Percentiles rank a stretch among this genome's conserved stretches.
Evolutionary conservation across 202 grass and related monocot genomes (phyloP).

Genomic region (Cymbopogon flexuosus): DNA sequence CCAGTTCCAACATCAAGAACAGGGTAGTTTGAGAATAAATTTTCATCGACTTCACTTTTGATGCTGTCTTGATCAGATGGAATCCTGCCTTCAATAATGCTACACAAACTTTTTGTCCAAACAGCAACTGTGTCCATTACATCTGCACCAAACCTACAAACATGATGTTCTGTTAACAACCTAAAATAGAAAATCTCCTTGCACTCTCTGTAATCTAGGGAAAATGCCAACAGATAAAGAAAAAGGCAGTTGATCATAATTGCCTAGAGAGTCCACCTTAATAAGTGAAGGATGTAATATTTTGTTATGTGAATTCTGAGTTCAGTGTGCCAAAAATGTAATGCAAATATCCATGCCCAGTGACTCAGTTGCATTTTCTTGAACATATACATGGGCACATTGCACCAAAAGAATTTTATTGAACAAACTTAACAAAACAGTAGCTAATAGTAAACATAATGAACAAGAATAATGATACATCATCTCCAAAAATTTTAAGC

Average conservation of each 20-base stretch:
- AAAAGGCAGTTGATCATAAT: conserved; percentile 6
- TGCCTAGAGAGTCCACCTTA: neutral
- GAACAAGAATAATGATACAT: neutral
- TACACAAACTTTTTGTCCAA: conserved; percentile 80
- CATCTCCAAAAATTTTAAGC: neutral
- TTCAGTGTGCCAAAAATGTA: neutral
- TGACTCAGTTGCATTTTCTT: neutral
- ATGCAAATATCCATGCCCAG: neutral
- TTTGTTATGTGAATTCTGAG: neutral
- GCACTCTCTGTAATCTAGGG: neutral
- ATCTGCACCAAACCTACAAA: conserved; percentile 83
- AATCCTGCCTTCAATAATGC: conserved; percentile 32
- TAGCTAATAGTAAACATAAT: neutral
- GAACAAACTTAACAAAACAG: neutral
- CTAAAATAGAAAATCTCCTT: conserved; percentile 10
- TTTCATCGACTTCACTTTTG: conserved; percentile 46
- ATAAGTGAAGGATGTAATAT: conserved; percentile 8
- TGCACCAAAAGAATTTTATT: neutral
- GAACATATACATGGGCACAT: neutral
- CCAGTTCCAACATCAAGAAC: conserved; percentile 94
- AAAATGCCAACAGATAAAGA: neutral
- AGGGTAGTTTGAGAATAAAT: conserved; percentile 49
- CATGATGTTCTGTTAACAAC: conserved; percentile 12
- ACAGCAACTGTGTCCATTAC: conserved; percentile 89
- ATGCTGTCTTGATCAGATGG: conserved; percentile 10